Percentiles rank a stretch among this genome's conserved stretches.
Evolutionary conservation across 371 early-diverging fungal species (phyloP).

Genomic region (Mortierella sp.): DNA sequence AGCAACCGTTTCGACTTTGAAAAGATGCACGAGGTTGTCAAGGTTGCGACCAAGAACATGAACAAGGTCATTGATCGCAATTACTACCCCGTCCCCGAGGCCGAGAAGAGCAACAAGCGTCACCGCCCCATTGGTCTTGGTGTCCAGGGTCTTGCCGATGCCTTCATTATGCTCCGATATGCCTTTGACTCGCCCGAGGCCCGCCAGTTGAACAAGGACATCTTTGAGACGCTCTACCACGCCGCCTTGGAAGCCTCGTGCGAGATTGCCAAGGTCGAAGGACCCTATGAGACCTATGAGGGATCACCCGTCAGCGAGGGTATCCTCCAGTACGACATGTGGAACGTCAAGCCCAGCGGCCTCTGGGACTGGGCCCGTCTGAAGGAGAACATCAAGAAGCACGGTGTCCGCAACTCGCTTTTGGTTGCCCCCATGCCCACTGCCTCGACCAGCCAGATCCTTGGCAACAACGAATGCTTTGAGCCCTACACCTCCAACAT

Average conservation of each 20-base stretch:
- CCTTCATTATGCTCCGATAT: conserved; percentile 93
- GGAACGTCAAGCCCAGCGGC: conserved; percentile 83
- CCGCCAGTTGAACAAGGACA: conserved; percentile 85
- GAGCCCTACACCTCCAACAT: conserved; percentile 99
- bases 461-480: conserved; percentile 99
- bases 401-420: conserved; percentile 97
- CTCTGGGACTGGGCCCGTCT: conserved; percentile 94
- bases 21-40: conserved; percentile 76
- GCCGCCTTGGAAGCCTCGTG: conserved; percentile 95
- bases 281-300: conserved; percentile 92
- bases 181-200: conserved; percentile 97
- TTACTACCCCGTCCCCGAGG: conserved; percentile 97
- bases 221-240: conserved; percentile 99
- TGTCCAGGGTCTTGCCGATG: conserved; percentile 99
- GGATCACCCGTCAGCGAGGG: conserved; percentile 96
- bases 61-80: conserved; percentile 98
- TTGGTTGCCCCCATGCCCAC: conserved; percentile 99
- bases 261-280: conserved; percentile 88
- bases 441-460: conserved; percentile 98
- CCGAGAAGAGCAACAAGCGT: conserved; percentile 88
- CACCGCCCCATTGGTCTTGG: conserved; percentile 98
- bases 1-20: conserved; percentile 65
- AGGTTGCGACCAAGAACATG: conserved; percentile 91
- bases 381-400: conserved; percentile 82
- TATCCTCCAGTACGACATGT: conserved; percentile 96